Base-by-base conservation (phyloP, 257 asterid species). In the Penstemon barbatus region DNA sequence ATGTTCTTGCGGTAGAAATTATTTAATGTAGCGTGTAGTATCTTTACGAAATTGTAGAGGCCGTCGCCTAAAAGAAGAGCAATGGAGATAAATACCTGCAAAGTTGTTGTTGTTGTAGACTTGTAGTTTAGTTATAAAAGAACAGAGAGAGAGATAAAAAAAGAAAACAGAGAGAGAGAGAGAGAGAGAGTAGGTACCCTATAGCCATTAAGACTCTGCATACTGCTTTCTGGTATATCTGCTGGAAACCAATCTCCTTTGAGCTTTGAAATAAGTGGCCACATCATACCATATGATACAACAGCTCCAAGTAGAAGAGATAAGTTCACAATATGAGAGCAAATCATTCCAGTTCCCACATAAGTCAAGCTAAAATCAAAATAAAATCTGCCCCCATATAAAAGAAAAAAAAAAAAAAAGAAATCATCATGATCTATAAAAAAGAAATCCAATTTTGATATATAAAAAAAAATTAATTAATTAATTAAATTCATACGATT, bases 271-370 rank as follows among this genome's bases (percentile, higher is more conserved):
- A 90, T 80, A 39, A 92, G 84, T 12, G 97, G 98, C 96, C 96
- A 92, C 96, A 90, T 79, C 39, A 90, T 72, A 8, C 97, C 98
- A 72, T 86, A 92, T 6, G 98, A 92, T 11, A 92, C 51, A 44
- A 92, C 85, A 9, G 96, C 88, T 49, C 98, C 98, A 63, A 90
- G 77, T 65, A 92, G 96, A 83, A 92, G 54, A 1, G 97, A 92
- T 57, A 92, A 50, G 76, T 92, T 92, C 57, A 90, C 98, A 8
- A 78, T 82, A 76, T 92, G 98, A 2, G 98, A 81, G 75, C 97
- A 90, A 41, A 92, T 88, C 98, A 92, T 90, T 55, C 98, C 97
- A 18, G 98, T 83, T 65, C 98, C 98, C 71, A 92, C 90, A 61
- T 88, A 90, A 3, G 98, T 90, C 83, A 80, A 13, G 86, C 96